Evolutionary conservation across 1,284 basidiomycete species (phyloP), one percentile per base, ranked within the genome.

Genomic region (Vanrija sp.): DNA sequence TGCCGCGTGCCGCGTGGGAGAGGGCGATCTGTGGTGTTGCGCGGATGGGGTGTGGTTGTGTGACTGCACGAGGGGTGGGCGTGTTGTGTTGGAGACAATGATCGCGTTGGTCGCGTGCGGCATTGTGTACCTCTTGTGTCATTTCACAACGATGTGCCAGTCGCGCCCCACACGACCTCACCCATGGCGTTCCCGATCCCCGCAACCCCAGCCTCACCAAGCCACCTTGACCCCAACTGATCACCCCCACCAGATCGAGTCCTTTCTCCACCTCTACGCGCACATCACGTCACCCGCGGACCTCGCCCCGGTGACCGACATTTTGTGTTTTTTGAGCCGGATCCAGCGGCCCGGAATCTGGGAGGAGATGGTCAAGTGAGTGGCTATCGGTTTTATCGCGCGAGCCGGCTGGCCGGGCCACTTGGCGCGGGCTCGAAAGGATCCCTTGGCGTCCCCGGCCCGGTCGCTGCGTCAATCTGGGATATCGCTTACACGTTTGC

Each of bases 301-400:
- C 47, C 56, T 77, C n/a, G 68, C 70, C 5, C 65, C 74, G 0
- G 74, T 77, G 19, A 77, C 76, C 9, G 76, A 77, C 53, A 59
- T 77, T 10, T 62, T 77, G 15, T 69, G 73, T 36, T 75, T 75
- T 51, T 65, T 70, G n/a, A 66, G 64, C 44, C 64, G 68, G 8
- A 74, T 77, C 47, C 64, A 67, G 25, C 63, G 72, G 45, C 76
- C 76, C 2, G 72, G 72, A 25, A 68, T 75, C 36, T 77, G 76
- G 76, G 76, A 77, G 60, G 74, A 75, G 61, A 71, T 76, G 63
- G 64, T 69, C 57, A 71, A 72, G 68, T 74, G 59, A 57, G 73
- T 65, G 25, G n/a, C 31, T 31, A 43, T 23, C 36, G 22, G 20
- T 5, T 23, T 31, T 31, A 7, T 31, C 31, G 31, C 31, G 31